These are phyloP conservation scores for Eucalyptus sideroxylon DNA, from an alignment of 345 rosid species.

Conservation along the genomic window DNA sequence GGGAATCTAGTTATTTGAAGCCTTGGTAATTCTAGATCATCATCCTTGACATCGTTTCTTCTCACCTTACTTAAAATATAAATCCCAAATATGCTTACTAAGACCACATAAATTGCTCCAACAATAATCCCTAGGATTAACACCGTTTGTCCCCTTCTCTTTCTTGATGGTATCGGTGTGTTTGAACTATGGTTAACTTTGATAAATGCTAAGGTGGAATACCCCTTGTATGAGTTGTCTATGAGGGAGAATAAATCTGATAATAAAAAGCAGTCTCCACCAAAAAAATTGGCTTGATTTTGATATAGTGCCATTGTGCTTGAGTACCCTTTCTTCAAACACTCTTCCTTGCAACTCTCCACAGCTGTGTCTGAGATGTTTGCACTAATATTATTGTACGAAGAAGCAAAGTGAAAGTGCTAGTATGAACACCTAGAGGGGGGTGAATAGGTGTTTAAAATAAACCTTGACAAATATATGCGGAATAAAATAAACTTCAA, in stretches of 20 bases:
- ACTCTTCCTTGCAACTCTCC: background rate
- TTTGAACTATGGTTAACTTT: background rate
- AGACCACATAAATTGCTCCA: background rate
- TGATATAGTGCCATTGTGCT: background rate
- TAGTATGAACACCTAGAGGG: too few relatives aligned
- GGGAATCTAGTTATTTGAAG: background rate
- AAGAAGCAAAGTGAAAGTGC: too few relatives aligned
- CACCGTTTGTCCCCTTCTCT: background rate
- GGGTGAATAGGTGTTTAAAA: too few relatives aligned
- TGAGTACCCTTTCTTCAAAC: background rate
- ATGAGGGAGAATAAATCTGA: background rate
- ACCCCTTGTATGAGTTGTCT: rapidly evolving
- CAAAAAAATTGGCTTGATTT: background rate
- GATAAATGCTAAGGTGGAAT: background rate
- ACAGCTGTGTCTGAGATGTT: background rate
- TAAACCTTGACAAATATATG: too few relatives aligned
- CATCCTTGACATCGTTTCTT: background rate
- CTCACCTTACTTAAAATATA: background rate
- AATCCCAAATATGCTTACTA: background rate
- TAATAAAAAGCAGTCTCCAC: background rate
- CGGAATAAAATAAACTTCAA: too few relatives aligned
- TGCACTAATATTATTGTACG: background rate
- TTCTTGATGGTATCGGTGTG: background rate
- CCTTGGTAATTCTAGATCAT: background rate
- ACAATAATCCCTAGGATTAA: background rate